Evolutionary conservation across 768 basidiomycete genomes (phyloP).

Genomic region (Phylloporus arenicola): DNA sequence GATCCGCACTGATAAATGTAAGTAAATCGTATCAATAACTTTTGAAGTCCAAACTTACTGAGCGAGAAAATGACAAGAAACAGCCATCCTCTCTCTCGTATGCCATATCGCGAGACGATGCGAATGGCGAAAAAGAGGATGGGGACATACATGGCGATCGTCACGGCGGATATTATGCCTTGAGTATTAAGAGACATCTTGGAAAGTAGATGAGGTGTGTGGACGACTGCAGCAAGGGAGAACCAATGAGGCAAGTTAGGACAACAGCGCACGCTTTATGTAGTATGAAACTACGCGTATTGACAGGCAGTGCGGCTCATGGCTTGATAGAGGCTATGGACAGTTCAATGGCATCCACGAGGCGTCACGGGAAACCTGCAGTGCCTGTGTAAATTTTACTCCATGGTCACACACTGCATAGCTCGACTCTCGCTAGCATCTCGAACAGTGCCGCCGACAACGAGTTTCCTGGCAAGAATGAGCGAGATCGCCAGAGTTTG

Average conservation of each 20-base stretch:
- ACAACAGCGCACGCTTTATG: conserved; percentile 15
- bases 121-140: conserved; percentile 42
- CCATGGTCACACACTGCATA: too few species aligned
- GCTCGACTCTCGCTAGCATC: too few species aligned
- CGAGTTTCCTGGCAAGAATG: too few species aligned
- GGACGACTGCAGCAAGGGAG: conserved; percentile 1
- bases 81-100: conserved; percentile 62
- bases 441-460: too few species aligned
- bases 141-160: conserved; percentile 57
- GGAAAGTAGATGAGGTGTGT: not conserved
- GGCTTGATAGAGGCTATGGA: too few species aligned
- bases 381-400: too few species aligned
- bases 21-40: not conserved
- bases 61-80: conserved; percentile 57
- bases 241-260: not conserved
- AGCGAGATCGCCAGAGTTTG: too few species aligned
- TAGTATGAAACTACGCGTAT: not conserved
- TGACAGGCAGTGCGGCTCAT: conserved; percentile 17
- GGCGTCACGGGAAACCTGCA: too few species aligned
- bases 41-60: conserved; percentile 33
- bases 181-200: conserved; percentile 35
- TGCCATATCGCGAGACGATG: conserved; percentile 50
- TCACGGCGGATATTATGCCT: conserved; percentile 53
- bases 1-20: conserved; percentile 43
- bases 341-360: too few species aligned